These are phyloP conservation scores for Orbilia ellipsospora DNA, from an alignment of 2,329 filamentous ascomycete species.

Conservation along the genomic window DNA sequence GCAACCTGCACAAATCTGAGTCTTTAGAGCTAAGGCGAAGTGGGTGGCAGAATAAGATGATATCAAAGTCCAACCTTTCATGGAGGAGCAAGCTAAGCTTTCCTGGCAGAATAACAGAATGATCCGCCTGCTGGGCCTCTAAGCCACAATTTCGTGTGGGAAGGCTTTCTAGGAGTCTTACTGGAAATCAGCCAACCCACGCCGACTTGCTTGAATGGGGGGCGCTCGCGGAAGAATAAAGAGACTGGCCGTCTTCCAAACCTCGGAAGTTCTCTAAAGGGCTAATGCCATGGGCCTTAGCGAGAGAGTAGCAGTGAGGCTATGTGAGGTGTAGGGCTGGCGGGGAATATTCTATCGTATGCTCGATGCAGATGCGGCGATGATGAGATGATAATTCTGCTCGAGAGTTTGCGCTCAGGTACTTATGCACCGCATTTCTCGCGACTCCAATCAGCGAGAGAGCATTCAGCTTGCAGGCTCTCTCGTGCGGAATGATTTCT, in stretches of 20 bases:
- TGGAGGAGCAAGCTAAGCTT: conserved; percentile 18
- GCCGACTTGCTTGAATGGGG: conserved; percentile 5
- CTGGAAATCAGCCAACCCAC: not conserved
- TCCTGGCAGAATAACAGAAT: conserved; percentile 19
- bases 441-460: conserved; percentile 5
- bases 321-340: conserved; percentile 44
- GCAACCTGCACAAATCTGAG: conserved; percentile 5
- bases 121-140: conserved; percentile 32
- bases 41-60: conserved; percentile 7
- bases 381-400: conserved; percentile 1
- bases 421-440: conserved; percentile 13
- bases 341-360: not conserved
- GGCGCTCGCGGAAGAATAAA: not conserved
- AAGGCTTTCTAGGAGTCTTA: conserved; percentile 35
- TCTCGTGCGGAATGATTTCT: no score
- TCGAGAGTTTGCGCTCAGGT: not conserved
- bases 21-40: conserved; percentile 41
- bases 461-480: no score
- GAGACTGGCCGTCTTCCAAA: conserved; percentile 1
- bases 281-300: conserved; percentile 11
- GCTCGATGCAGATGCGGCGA: not conserved
- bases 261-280: conserved; percentile 26
- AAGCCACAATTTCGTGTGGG: conserved; percentile 37
- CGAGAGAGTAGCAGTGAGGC: conserved; percentile 38
- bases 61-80: not conserved